These are phyloP conservation scores for Erucastrum elatum DNA, from an alignment of 345 rosid species.

Conservation along the genomic window DNA sequence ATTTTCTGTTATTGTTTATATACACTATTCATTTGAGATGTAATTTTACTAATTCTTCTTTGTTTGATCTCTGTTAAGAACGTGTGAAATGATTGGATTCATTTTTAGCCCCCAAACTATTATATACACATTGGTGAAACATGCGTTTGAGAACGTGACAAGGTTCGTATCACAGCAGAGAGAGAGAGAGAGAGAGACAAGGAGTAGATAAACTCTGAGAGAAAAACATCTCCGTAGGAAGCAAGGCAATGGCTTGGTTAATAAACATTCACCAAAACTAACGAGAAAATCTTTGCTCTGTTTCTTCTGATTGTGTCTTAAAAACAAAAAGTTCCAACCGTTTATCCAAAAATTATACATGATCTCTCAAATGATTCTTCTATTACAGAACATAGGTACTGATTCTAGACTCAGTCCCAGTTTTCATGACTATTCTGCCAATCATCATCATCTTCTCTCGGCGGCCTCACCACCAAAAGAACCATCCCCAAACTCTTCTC, in stretches of 20 bases:
- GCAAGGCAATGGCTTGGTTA: slow-evolving; percentile 54
- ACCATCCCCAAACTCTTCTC: slow-evolving; percentile 41
- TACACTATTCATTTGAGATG: background rate
- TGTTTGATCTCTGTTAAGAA: slow-evolving; percentile 27
- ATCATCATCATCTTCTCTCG: slow-evolving; percentile 59
- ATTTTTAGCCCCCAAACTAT: slow-evolving; percentile 85
- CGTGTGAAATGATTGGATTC: background rate
- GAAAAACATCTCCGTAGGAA: too few species aligned
- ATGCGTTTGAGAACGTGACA: slow-evolving; percentile 70
- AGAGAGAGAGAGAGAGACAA: slow-evolving; percentile 46
- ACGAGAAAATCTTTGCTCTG: slow-evolving; percentile 14
- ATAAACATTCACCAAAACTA: background rate
- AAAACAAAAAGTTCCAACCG: slow-evolving; percentile 26
- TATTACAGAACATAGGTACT: slow-evolving; percentile 6
- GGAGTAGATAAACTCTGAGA: slow-evolving; percentile 42
- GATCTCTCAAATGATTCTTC: slow-evolving; percentile 23
- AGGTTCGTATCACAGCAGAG: slow-evolving; percentile 65
- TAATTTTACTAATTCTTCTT: background rate
- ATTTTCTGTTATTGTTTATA: slow-evolving; percentile 3
- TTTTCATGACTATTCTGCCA: slow-evolving; percentile 60
- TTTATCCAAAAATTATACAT: slow-evolving; percentile 36
- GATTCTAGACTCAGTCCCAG: slow-evolving; percentile 60
- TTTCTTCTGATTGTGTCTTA: slow-evolving; percentile 19
- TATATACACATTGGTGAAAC: slow-evolving; percentile 89
- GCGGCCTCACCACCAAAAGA: slow-evolving; percentile 80